Evolutionary conservation across 192 early-diverging fungal genomes (phyloP), one percentile per base, ranked within the genome.

Genomic region (Diversispora eburnea): DNA sequence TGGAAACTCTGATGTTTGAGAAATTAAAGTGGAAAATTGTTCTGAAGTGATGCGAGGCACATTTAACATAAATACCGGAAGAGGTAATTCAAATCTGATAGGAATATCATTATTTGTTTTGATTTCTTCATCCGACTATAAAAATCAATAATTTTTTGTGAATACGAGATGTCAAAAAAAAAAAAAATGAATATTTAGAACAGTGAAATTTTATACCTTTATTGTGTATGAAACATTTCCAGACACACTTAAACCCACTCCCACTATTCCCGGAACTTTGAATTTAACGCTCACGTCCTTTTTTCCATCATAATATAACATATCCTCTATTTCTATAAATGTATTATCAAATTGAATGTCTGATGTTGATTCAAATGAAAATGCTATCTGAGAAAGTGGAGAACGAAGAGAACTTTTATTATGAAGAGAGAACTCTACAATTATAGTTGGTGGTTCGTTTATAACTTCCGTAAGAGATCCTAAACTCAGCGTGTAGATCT

Each of bases 61-160:
- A 56, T 70, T 70, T 66, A 82, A 52, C 77, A 88, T 81, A 51
- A 86, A 86, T 6, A 79, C 67, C 52, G 80, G 78, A 3, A 84
- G 75, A 8, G 86, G 76, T 3, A 88, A 75, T 7, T 77, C 83
- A 60, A 88, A 71, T 60, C 61, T 77, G 42, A 80, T 79, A 22
- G 71, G 71, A 46, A 73, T 61, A 41, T 73, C 46, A n/a, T n/a
- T 4, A 39, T 17, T 47, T 62, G 59, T 62, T n/a, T 15, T 19
- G 15, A 12, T 42, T 45, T 63, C 61, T 43, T 46, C 61, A 43
- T 45, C 42, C 43, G 42, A 20, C 42, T 5, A 20, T n/a, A 45
- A 43, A 33, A 33, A 63, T 19, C 15, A 3, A 63, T n/a, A 45
- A 17, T 54, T 54, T 10, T 17, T 54, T 54, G n/a, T 54, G 51